Base-by-base conservation (phyloP, 257 asterid species). In the Ajuga chamaepitys region DNA sequence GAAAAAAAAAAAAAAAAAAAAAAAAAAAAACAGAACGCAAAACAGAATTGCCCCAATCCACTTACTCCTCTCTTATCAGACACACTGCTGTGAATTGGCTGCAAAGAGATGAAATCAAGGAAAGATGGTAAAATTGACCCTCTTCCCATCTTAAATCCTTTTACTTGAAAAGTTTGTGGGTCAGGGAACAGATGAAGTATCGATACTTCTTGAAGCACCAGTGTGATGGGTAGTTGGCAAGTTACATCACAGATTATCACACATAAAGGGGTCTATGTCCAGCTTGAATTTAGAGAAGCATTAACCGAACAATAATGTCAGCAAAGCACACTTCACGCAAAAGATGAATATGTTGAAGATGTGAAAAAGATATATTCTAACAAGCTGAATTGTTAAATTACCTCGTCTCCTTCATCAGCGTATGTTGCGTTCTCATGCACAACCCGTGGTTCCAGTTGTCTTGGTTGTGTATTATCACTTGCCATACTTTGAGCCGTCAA, bases 341-440 rank as follows among this genome's bases (percentile, higher is more conserved):
- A 42, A 48, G 58, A 28, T 42, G 37, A 44, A n/a, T 57, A 53
- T 21, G 50, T 47, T 32, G 18, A 35, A 16, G 12, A 37, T 28
- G 48, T 53, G 58, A 53, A 44, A 48, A 7, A 2, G 7, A 50
- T 21, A 64, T 58, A 58, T 44, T 20, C 24, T 7, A 68, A 58
- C 52, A 35, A 45, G 64, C 42, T 46, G 52, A 70, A 58, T 4
- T 12, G 71, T 71, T 60, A 47, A 30, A 58, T 62, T 77, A 93
- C 99, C 99, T 94, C 97, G 75, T 94, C 99, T 46, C 99, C 99
- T 85, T 94, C 99, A 75, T 94, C 99, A 34, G 97, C 97, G 75
- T 90, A 86, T 17, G 85, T 16, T 13, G 67, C 64, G 75, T 66
- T 74, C 28, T 80, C 95, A 26, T 66, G 82, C 60, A 67, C 38